These are phyloP conservation scores for Colletotrichum sp. DNA, from an alignment of 2,329 filamentous ascomycete species.

Conservation along the genomic window DNA sequence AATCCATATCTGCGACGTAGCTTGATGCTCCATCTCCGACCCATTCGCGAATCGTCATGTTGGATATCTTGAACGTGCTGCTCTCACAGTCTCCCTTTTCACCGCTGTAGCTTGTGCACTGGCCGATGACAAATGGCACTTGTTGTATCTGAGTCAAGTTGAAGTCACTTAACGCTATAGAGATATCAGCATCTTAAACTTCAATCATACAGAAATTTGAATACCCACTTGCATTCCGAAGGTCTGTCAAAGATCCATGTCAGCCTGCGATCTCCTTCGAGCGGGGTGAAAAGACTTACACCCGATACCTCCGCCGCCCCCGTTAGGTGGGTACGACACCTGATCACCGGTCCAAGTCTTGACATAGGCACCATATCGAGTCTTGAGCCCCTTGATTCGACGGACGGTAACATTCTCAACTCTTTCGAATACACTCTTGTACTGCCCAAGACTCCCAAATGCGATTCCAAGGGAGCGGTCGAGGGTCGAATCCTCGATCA, in stretches of 20 bases:
- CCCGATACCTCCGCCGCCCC: background rate
- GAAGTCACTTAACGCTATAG: background rate
- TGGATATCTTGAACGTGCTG: background rate
- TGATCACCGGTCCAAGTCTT: background rate
- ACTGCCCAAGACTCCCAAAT: background rate
- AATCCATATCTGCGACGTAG: background rate
- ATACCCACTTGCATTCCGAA: background rate
- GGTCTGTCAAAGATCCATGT: background rate
- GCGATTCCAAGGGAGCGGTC: background rate
- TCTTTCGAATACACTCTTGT: background rate
- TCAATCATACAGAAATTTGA: background rate
- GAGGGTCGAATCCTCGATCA: background rate
- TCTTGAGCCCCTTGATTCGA: background rate
- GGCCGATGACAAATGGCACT: background rate
- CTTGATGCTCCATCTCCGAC: background rate
- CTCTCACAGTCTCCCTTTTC: background rate
- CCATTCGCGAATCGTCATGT: background rate
- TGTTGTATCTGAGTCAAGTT: background rate
- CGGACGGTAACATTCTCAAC: background rate
- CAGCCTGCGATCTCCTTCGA: rapidly evolving
- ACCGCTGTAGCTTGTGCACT: background rate
- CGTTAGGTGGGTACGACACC: background rate
- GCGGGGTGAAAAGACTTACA: background rate
- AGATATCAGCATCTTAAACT: background rate
- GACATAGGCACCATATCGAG: background rate